Evolutionary conservation across 2,329 filamentous ascomycete species (phyloP).

Genomic region (Sarocladium strictum): DNA sequence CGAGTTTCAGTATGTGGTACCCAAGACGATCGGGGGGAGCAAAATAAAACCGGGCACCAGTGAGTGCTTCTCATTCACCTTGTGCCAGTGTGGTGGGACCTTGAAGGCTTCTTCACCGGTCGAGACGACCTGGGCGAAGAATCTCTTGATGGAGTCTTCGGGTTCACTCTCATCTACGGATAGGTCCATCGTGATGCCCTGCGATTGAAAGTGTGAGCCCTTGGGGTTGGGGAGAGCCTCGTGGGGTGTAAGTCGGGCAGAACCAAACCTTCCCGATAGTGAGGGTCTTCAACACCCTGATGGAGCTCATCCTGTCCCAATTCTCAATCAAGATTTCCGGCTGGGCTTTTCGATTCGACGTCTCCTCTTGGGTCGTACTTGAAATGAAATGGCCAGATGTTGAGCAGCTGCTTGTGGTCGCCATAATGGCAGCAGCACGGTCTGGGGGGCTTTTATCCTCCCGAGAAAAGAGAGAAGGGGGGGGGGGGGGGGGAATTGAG

Average conservation of each 20-base stretch:
- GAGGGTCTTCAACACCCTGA: constrained; percentile 8
- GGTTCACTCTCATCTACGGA: constrained; percentile 10
- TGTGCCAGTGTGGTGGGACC: constrained; percentile 12
- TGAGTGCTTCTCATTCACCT: too few species aligned
- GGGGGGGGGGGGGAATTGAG: too few species aligned
- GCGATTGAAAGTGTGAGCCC: too few species aligned
- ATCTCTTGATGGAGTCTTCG: constrained; percentile 11
- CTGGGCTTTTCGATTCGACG: not conserved
- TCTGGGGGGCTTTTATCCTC: too few species aligned
- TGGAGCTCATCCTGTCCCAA: not conserved
- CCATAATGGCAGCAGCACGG: not conserved
- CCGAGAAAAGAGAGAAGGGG: too few species aligned
- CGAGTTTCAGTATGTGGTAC: too few species aligned
- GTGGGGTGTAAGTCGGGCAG: not conserved
- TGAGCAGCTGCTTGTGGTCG: too few species aligned
- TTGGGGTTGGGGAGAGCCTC: too few species aligned
- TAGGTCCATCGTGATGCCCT: constrained; percentile 10
- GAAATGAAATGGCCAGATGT: too few species aligned
- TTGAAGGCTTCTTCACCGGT: constrained; percentile 9
- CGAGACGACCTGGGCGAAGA: constrained; percentile 1
- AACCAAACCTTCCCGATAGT: constrained; percentile 5
- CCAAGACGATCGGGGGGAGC: too few species aligned
- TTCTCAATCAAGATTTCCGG: not conserved
- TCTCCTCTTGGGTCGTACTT: too few species aligned
- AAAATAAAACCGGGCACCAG: too few species aligned